Base-by-base conservation (phyloP, 2,329 filamentous ascomycete genomes). In the Bipolaris oryzae region DNA sequence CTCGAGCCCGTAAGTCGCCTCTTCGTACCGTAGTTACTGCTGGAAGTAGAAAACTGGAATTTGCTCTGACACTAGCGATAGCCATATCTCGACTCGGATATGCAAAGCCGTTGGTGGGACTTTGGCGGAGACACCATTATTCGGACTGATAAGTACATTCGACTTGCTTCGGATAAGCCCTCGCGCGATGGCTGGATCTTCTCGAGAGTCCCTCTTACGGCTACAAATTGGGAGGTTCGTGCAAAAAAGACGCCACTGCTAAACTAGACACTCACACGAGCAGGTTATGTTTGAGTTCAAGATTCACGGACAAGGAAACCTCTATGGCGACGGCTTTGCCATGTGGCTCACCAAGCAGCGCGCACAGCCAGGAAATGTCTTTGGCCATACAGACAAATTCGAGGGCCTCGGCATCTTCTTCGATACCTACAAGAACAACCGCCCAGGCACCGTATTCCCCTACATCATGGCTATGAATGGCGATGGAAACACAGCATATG, bases 371-470 rank as follows among this genome's bases (percentile, higher is more conserved):
- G 95, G 95, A 15, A 84, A 87, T 10, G 94, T 99, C 35, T 99
- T 99, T 77, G 95, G 95, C 48, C 89, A 88, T 66, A 82, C 84
- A 28, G 94, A 99, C 79, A 86, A 86, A 63, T 99, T 98, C 69
- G 94, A 99, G 76, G 95, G 95, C 4, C 84, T 99, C 44, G 95
- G 92, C 52, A 85, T 99, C 77, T 98, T 97, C 81, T 86, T 99
- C 80, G 95, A 99, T 76, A 99, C 95, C 42, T 99, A 99, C 84
- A 99, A 99, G 87, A 99, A 99, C 82, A 96, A 97, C 81, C 88
- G 95, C 13, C 94, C 95, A 0, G 95, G 95, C 41, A 89, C 92
- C 39, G 90, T 96, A 44, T 99, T 99, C 79, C 95, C 95, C 48
- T 97, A 96, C 74, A 89, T 99, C 71, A 97, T 98, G 93, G 94